Evolutionary conservation across 23 red algal species (phyloP).

Genomic region (Gracilariopsis chorda): DNA sequence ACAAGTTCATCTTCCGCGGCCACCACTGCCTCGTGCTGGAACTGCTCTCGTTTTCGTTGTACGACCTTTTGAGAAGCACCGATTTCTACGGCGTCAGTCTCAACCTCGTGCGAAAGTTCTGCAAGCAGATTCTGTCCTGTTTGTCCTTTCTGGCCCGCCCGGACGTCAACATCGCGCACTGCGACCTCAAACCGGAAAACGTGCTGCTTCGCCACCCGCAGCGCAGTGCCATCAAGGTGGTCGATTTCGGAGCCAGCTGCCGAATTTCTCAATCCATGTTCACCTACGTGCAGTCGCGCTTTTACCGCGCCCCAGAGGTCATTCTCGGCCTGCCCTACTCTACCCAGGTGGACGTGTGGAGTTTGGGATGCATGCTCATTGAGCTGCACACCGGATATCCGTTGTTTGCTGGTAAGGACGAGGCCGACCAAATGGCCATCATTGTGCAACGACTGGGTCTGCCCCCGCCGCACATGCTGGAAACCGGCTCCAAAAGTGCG

Average conservation of each 20-base stretch:
- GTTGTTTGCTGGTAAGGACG: slow-evolving; percentile 91
- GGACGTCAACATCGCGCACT: slow-evolving; percentile 88
- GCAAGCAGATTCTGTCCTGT: slow-evolving; percentile 87
- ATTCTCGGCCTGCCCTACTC: slow-evolving; percentile 86
- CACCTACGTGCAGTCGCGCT: slow-evolving; percentile 94
- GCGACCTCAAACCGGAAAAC: slow-evolving; percentile 99
- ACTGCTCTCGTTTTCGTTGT: slow-evolving; percentile 82
- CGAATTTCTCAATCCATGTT: slow-evolving; percentile 67
- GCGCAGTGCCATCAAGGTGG: slow-evolving; percentile 91
- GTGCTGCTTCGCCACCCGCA: slow-evolving; percentile 84
- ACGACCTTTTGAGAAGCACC: slow-evolving; percentile 83
- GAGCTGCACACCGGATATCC: slow-evolving; percentile 94
- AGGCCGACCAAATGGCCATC: slow-evolving; percentile 85
- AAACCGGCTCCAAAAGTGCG: slow-evolving; percentile 43
- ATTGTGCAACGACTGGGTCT: slow-evolving; percentile 90
- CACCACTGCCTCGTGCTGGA: slow-evolving; percentile 98
- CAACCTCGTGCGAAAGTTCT: slow-evolving; percentile 80
- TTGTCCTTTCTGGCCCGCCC: slow-evolving; percentile 70
- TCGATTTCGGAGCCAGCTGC: slow-evolving; percentile 96
- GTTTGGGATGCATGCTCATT: slow-evolving; percentile 93
- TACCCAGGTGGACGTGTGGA: slow-evolving; percentile 93
- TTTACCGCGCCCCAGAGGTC: slow-evolving; percentile 98
- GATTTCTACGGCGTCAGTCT: slow-evolving; percentile 83
- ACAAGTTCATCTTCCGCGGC: slow-evolving; percentile 90
- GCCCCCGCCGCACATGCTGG: slow-evolving; percentile 81